Evolutionary conservation across 192 early-diverging fungal species (phyloP).

Genomic region (Thamnidium elegans): DNA sequence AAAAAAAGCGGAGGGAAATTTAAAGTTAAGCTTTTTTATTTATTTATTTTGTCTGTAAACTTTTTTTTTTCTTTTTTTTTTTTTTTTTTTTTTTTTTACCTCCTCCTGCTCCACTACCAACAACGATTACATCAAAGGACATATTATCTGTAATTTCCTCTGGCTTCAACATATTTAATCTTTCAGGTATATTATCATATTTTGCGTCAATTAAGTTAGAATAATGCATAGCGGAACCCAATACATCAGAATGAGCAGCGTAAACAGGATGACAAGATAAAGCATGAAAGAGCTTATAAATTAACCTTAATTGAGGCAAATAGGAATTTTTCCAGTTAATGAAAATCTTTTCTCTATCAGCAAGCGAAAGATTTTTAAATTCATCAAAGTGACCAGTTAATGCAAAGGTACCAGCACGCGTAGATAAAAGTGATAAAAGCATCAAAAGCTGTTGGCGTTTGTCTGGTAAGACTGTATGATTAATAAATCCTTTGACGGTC

Average conservation of each 20-base stretch:
- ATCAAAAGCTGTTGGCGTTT: slow-evolving; percentile 12
- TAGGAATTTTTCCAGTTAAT: slow-evolving; percentile 24
- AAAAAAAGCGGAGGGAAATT: not conserved
- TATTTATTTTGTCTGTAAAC: no score
- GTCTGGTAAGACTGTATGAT: slow-evolving; percentile 15
- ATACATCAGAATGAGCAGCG: slow-evolving; percentile 3
- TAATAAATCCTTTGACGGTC: not conserved
- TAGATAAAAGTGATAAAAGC: slow-evolving; percentile 33
- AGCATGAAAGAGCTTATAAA: slow-evolving; percentile 31
- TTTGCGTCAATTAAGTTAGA: slow-evolving; percentile 50
- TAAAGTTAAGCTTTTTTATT: not conserved
- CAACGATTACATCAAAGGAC: slow-evolving; percentile 58
- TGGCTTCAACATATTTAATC: not conserved
- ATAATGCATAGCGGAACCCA: slow-evolving; percentile 46
- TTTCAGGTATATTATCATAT: not conserved
- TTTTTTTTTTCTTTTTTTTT: not conserved
- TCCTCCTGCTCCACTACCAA: slow-evolving; percentile 72
- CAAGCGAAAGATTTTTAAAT: slow-evolving; percentile 32
- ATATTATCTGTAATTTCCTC: not conserved
- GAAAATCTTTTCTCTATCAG: slow-evolving; percentile 33
- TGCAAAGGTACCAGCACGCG: slow-evolving; percentile 28
- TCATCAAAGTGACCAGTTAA: slow-evolving; percentile 29
- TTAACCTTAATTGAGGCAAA: slow-evolving; percentile 26
- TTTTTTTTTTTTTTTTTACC: slow-evolving; percentile 17
- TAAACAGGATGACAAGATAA: slow-evolving; percentile 26